A percentile compares a stretch with the other conserved stretches of the same genome.
These are phyloP conservation scores for Cyberlindnera maritima DNA, from an alignment of 805 yeast genomes.

Conservation along the genomic window DNA sequence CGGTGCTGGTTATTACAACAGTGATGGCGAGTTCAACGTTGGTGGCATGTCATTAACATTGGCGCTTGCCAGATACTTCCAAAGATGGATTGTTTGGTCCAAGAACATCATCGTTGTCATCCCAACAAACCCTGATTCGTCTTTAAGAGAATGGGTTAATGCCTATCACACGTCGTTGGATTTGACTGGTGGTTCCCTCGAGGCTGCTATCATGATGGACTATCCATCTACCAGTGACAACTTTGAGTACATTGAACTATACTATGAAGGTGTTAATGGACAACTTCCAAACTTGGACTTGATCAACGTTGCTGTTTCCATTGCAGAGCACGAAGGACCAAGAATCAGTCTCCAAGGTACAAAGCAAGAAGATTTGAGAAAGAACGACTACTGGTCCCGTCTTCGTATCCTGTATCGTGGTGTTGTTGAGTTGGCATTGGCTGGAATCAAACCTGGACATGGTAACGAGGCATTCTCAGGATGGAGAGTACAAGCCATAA, in stretches of 20 bases:
- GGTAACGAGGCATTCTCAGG: slow-evolving; percentile 95
- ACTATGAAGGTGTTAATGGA: slow-evolving; percentile 89
- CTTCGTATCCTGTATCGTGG: slow-evolving; percentile 60
- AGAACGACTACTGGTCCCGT: slow-evolving; percentile 52
- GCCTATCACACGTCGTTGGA: slow-evolving; percentile 87
- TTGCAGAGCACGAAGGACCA: slow-evolving; percentile 75
- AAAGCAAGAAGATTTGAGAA: slow-evolving; percentile 42
- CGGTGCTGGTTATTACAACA: slow-evolving; percentile 81
- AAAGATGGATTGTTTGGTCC: slow-evolving; percentile 91
- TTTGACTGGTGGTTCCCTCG: slow-evolving; percentile 89
- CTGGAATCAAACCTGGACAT: slow-evolving; percentile 62
- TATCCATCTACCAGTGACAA: slow-evolving; percentile 64
- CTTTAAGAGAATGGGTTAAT: slow-evolving; percentile 86
- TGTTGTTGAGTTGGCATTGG: slow-evolving; percentile 60
- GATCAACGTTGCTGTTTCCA: slow-evolving; percentile 73
- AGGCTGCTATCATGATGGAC: slow-evolving; percentile 84
- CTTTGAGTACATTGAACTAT: slow-evolving; percentile 70
- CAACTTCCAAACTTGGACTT: slow-evolving; percentile 93
- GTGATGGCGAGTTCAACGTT: slow-evolving; percentile 61
- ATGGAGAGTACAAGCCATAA: slow-evolving; percentile 91
- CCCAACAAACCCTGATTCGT: slow-evolving; percentile 65
- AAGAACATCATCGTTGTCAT: slow-evolving; percentile 87
- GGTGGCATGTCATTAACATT: slow-evolving; percentile 78
- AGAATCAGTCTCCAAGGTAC: slow-evolving; percentile 64
- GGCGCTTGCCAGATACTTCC: slow-evolving; percentile 75